A percentile compares a stretch with the other conserved stretches of the same genome.
Evolutionary conservation across 129 eudicot species (phyloP).

Genomic region (Artemisia annua): DNA sequence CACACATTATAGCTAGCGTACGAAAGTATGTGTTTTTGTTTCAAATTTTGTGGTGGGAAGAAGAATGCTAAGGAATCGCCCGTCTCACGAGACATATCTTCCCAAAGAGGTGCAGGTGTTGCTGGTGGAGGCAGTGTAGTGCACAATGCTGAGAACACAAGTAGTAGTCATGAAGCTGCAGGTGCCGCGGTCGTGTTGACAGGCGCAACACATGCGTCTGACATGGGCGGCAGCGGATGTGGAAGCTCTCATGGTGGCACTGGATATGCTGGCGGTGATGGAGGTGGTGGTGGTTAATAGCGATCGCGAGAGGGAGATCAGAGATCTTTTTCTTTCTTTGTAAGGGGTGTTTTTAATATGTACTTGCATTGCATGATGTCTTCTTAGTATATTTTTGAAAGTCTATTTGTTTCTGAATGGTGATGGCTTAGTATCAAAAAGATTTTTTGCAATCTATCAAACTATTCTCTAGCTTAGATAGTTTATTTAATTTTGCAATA

Average conservation of each 20-base stretch:
- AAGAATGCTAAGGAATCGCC: conserved; percentile 22
- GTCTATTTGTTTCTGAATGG: no score
- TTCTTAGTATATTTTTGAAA: no score
- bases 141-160: background rate
- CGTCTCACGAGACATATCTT: conserved; percentile 23
- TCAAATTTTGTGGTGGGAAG: conserved; percentile 24
- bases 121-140: conserved; percentile 21
- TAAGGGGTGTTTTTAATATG: no score
- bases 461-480: no score
- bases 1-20: background rate
- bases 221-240: conserved; percentile 27
- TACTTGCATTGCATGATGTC: no score
- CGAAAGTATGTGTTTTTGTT: conserved; percentile 28
- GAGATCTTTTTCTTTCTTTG: no score
- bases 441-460: no score
- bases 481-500: no score
- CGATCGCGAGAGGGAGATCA: no score
- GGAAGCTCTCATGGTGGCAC: conserved; percentile 35
- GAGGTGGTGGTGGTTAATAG: conserved; percentile 24
- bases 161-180: conserved; percentile 26
- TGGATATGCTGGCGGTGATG: conserved; percentile 22
- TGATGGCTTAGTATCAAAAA: no score
- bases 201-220: conserved; percentile 21
- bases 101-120: background rate
- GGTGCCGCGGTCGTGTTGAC: conserved; percentile 19